Evolutionary conservation across 129 eudicot genomes (phyloP).

Genomic region (Logfia minima): DNA sequence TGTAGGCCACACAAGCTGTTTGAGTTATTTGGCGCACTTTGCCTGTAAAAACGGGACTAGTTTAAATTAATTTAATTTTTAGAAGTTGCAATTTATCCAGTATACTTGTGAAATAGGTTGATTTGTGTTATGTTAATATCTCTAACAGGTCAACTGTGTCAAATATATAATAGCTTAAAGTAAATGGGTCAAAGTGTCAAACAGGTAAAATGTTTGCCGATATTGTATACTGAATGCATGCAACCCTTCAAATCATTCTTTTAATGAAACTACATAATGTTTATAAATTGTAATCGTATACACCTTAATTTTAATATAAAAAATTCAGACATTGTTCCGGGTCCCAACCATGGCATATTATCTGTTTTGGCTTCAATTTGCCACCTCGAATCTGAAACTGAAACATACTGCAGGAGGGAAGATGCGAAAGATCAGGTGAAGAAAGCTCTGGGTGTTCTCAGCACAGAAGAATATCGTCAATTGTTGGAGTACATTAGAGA

Average conservation of each 20-base stretch:
- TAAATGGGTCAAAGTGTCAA: background rate
- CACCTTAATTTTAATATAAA: too few species aligned
- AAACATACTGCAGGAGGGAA: constrained; percentile 46
- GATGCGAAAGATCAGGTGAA: constrained; percentile 53
- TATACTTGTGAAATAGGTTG: background rate
- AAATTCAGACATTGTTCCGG: too few species aligned
- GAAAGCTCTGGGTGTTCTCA: constrained; percentile 58
- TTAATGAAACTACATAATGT: too few species aligned
- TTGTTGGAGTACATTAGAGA: constrained; percentile 85
- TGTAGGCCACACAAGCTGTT: constrained; percentile 85
- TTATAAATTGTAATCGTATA: too few species aligned
- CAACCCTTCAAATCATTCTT: too few species aligned
- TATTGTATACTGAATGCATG: too few species aligned
- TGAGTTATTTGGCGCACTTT: constrained; percentile 73
- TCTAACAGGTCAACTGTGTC: background rate
- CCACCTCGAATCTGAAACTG: constrained; percentile 4
- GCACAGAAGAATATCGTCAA: constrained; percentile 52
- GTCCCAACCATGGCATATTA: background rate
- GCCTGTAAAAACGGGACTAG: constrained; percentile 45
- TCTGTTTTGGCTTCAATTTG: background rate
- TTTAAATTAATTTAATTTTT: background rate
- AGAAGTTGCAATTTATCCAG: background rate
- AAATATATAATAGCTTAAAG: too few species aligned
- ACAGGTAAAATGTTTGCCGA: background rate
- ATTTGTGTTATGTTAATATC: background rate